phyloP scores from a whole-genome alignment of 805 yeast genomes.

The Candida quercuum region DNA sequence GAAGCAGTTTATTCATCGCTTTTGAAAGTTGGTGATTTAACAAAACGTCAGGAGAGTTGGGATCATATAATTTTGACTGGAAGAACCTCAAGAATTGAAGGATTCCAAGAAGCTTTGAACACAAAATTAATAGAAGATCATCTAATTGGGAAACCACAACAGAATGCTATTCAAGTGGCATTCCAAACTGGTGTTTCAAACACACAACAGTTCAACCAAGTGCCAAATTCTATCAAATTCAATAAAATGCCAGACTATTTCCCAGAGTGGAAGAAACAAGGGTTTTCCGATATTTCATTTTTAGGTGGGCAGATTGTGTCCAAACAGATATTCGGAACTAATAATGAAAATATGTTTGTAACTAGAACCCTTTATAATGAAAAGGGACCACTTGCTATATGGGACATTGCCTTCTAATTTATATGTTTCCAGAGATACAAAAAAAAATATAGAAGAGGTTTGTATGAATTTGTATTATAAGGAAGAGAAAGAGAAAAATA shows the following conservation, averaged over 20 bases:
- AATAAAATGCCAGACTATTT: conserved; percentile 85
- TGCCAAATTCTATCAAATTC: conserved; percentile 67
- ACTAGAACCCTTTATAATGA: conserved; percentile 68
- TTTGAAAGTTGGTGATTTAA: conserved; percentile 56
- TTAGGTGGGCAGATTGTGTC: conserved; percentile 86
- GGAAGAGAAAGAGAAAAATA: no score
- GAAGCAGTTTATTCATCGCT: conserved; percentile 48
- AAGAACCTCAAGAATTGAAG: conserved; percentile 66
- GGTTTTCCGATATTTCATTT: conserved; percentile 72
- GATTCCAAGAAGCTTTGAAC: conserved; percentile 68
- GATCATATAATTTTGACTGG: conserved; percentile 80
- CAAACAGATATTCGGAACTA: conserved; percentile 69
- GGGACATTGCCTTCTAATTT: conserved; percentile 52
- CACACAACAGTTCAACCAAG: conserved; percentile 46
- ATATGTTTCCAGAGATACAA: no score
- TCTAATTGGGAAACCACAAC: conserved; percentile 34
- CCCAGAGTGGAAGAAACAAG: conserved; percentile 85
- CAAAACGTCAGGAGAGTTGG: conserved; percentile 76
- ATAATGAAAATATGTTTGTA: conserved; percentile 58
- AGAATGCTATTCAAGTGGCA: conserved; percentile 24
- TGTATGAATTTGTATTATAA: not conserved
- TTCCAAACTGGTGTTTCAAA: conserved; percentile 22
- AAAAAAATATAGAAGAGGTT: not conserved
- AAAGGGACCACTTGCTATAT: conserved; percentile 75
- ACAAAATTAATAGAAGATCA: conserved; percentile 52